phyloP scores from a whole-genome alignment of 164 flowering plant species.

The Litsea cubeba region DNA sequence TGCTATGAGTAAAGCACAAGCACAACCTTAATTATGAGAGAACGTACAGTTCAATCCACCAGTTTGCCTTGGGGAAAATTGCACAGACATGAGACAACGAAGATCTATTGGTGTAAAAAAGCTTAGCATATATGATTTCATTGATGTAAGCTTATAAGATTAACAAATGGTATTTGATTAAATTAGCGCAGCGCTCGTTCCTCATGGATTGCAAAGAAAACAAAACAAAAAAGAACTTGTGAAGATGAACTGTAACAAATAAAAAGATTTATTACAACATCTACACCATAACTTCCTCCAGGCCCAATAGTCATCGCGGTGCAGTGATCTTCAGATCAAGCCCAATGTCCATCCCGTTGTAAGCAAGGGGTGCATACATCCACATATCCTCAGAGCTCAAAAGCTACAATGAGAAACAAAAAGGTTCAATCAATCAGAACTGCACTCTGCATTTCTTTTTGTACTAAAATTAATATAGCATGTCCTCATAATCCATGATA shows the following conservation, averaged over 20 bases:
- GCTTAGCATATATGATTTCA: too few relatives aligned
- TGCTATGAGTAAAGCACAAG: too few relatives aligned
- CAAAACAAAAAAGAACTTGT: too few relatives aligned
- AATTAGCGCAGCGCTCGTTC: background rate
- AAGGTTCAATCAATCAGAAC: background rate
- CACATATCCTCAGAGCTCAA: conserved; percentile 91
- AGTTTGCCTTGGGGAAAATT: too few relatives aligned
- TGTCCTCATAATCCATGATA: background rate
- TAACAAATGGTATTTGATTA: background rate
- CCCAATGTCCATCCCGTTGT: conserved; percentile 84
- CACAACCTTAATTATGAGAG: too few relatives aligned
- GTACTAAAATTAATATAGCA: too few relatives aligned
- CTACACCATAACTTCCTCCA: conserved; percentile 1
- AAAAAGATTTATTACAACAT: background rate
- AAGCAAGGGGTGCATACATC: conserved; percentile 96
- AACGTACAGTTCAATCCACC: too few relatives aligned
- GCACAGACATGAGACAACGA: too few relatives aligned
- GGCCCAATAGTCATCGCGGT: conserved; percentile 22
- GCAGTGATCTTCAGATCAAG: conserved; percentile 42
- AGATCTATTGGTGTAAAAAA: too few relatives aligned
- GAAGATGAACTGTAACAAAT: background rate
- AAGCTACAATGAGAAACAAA: conserved; percentile 35
- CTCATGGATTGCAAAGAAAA: background rate
- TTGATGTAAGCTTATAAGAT: background rate
- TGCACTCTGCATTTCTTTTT: background rate